phyloP scores from a whole-genome alignment of 129 eudicot species.

The Tanacetum coccineum region DNA sequence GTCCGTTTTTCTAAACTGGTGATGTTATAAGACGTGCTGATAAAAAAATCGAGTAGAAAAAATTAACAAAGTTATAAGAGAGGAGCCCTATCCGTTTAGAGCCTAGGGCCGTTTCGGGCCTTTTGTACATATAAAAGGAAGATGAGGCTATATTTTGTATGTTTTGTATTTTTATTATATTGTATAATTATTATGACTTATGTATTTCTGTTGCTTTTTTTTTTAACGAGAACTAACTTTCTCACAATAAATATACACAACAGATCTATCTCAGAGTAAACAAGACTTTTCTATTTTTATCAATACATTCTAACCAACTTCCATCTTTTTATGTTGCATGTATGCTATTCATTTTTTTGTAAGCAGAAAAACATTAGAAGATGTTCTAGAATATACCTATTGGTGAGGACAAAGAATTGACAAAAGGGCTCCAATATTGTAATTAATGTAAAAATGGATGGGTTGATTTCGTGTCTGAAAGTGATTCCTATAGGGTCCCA shows the following conservation, averaged over 20 bases:
- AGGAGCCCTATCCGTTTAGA: slow-evolving; percentile 59
- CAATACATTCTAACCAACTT: background rate
- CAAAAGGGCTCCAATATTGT: slow-evolving; percentile 24
- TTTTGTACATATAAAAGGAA: slow-evolving; percentile 48
- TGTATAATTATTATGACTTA: slow-evolving; percentile 3
- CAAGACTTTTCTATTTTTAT: background rate
- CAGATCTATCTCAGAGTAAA: too few relatives aligned
- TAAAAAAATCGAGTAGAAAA: slow-evolving; percentile 23
- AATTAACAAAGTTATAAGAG: slow-evolving; percentile 16
- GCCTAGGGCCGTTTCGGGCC: slow-evolving; percentile 33
- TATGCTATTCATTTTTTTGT: background rate
- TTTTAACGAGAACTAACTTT: too few relatives aligned
- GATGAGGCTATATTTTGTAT: slow-evolving; percentile 49
- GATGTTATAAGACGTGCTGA: slow-evolving; percentile 12
- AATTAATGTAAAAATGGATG: slow-evolving; percentile 19
- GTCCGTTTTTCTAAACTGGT: background rate
- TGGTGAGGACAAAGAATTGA: background rate
- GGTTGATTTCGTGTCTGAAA: slow-evolving; percentile 18
- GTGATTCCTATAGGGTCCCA: slow-evolving; percentile 8
- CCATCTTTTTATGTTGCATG: background rate
- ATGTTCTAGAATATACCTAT: background rate
- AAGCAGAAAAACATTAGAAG: background rate
- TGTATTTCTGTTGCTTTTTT: too few relatives aligned
- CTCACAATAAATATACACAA: too few relatives aligned
- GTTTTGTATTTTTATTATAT: background rate